Evolutionary conservation across 257 asterid species (phyloP), one percentile per base, ranked within the genome.

Genomic region (Verbena officinalis): DNA sequence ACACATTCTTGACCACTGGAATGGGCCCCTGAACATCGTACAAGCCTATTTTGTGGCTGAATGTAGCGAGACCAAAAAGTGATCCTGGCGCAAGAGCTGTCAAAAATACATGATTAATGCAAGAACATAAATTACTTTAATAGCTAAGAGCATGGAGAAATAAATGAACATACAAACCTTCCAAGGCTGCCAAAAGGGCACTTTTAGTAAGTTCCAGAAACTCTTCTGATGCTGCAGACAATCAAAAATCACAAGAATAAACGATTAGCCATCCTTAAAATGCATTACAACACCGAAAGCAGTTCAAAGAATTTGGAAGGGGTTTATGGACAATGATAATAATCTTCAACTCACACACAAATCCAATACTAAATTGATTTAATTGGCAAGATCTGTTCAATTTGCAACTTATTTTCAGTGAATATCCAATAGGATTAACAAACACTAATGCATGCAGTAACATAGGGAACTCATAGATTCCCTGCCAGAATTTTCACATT

Each of bases 21-120:
- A 94, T 88, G 50, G 99, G 95, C 33, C 99, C 99, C 75, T 94
- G 97, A 65, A 90, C 97, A 81, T 94, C 99, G 75, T 88, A 94
- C 69, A 94, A 65, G 64, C 97, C 99, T 73, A 94, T 72, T 90
- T 84, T 94, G 79, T 94, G 97, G 87, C 99, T 94, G 80, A 94
- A 88, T 12, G 95, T 90, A 56, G 97, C 96, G 55, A 94, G 91
- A 55, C 99, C 99, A 73, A 94, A 93, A 63, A 94, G 97, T 56
- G 99, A 94, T 49, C 97, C 99, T 11, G 99, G 97, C 33, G 85
- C 94, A 61, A 94, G 87, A 69, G 97, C 99, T 93, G 86, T 67
- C n/a, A 76, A 50, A 67, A 65, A 31, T 27, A 51, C 56, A 65
- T 78, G 45, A 62, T 56, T 56, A 70, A 64, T 67, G 64, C 40